Base-by-base conservation (phyloP, 2,329 filamentous ascomycete genomes). In the Knoxdaviesia capensis region DNA sequence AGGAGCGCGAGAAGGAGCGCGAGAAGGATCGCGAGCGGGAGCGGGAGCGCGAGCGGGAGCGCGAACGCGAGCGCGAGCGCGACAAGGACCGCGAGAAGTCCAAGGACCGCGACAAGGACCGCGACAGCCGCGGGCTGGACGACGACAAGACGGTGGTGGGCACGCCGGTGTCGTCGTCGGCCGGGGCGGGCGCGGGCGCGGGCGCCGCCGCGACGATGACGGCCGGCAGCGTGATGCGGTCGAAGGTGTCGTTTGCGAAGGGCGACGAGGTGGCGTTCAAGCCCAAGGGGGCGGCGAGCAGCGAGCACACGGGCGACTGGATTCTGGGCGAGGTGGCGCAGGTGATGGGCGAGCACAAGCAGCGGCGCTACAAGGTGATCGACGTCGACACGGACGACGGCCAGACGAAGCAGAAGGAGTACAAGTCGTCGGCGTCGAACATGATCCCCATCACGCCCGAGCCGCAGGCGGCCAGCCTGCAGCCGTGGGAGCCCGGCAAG, bases 251-350 rank as follows among this genome's bases (percentile, higher is more conserved):
- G 9, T 79, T 77, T 48, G 59, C 63, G 44, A 70, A 71, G 48
- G 69, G 69, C n/a, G 74, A 77, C 47, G 69, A 76, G 45, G 75
- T 80, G 5, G 75, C 74, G 0, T 80, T 79, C 58, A 74, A 73
- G 50, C 69, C 74, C 1, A 77, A 76, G 51, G 58, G 61, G 20
- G 53, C 59, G 6, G 59, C 56, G 45, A 62, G 59, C 40, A 49
- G 66, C 63, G 54, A 71, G 55, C 53, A 62, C 58, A 49, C 52
- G 20, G 54, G 58, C 4, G 77, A 80, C 49, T 81, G 76, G 66
- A 87, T 87, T 43, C 71, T 87, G 39, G 83, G 82, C 41, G 79
- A 80, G 45, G 83, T 88, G 41, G 79, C 80, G 46, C 72, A 74
- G 41, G 77, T 88, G 9, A 68, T 75, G 41, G 81, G 80, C 9